A percentile compares a stretch with the other conserved stretches of the same genome.
These are phyloP conservation scores for Lachancea meyersii DNA, from an alignment of 805 yeast genomes.

Conservation along the genomic window DNA sequence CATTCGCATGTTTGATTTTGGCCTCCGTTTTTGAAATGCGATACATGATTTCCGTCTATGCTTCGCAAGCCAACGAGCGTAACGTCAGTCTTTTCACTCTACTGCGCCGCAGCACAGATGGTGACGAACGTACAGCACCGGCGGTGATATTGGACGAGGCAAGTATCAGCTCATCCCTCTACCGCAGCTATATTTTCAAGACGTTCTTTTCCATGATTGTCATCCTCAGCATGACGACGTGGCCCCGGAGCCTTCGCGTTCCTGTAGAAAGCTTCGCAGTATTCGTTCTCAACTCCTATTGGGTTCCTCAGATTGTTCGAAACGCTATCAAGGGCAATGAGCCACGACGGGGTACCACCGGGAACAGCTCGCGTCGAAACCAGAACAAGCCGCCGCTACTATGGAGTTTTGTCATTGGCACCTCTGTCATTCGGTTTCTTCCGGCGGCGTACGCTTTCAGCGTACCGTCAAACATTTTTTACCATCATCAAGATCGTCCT, in stretches of 20 bases:
- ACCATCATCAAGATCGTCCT: constrained; percentile 56
- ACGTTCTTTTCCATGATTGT: constrained; percentile 51
- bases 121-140: constrained; percentile 18
- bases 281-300: constrained; percentile 56
- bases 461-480: constrained; percentile 50
- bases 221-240: constrained; percentile 48
- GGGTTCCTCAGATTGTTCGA: constrained; percentile 86
- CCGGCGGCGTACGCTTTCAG: constrained; percentile 64
- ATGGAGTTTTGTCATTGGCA: constrained; percentile 73
- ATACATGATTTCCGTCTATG: constrained; percentile 58
- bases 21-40: constrained; percentile 72
- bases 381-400: constrained; percentile 49
- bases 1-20: constrained; percentile 61
- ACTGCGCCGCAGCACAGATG: constrained; percentile 44
- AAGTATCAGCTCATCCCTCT: constrained; percentile 49
- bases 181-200: constrained; percentile 49
- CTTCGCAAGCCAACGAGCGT: constrained; percentile 68
- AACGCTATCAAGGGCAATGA: constrained; percentile 38
- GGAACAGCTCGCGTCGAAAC: constrained; percentile 9
- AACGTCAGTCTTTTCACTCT: constrained; percentile 61
- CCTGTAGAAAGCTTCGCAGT: constrained; percentile 53
- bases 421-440: constrained; percentile 51
- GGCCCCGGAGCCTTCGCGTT: constrained; percentile 55
- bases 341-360: constrained; percentile 11
- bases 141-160: constrained; percentile 44